phyloP scores from a whole-genome alignment of 345 rosid genomes.

The Lumnitzera littorea region DNA sequence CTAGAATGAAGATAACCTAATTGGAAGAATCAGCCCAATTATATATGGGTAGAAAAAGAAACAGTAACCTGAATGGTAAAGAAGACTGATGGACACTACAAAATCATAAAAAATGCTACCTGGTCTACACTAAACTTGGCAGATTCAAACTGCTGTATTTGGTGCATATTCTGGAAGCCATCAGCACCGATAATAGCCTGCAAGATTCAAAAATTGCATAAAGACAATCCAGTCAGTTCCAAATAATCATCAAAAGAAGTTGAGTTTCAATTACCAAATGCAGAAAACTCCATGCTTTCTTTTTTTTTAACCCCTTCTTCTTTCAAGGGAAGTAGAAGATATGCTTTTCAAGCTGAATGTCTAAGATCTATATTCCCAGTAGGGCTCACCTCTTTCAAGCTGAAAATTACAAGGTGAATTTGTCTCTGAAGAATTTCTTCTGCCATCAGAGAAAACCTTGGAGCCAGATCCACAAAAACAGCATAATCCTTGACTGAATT shows the following conservation, averaged over 20 bases:
- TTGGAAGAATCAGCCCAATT: slow-evolving; percentile 9
- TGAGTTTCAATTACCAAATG: not conserved
- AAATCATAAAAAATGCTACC: slow-evolving; percentile 27
- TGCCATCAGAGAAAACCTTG: slow-evolving; percentile 75
- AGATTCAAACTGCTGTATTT: slow-evolving; percentile 69
- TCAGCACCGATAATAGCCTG: slow-evolving; percentile 89
- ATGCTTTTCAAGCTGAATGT: not conserved
- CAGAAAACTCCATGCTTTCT: slow-evolving; percentile 2
- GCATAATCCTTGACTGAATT: slow-evolving; percentile 68
- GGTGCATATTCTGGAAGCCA: slow-evolving; percentile 93
- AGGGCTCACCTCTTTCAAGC: slow-evolving; percentile 60
- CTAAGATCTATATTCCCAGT: not conserved
- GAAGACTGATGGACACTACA: slow-evolving; percentile 3
- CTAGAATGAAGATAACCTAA: slow-evolving; percentile 83
- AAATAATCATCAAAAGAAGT: not conserved
- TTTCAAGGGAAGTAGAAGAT: not conserved
- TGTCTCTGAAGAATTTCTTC: slow-evolving; percentile 78
- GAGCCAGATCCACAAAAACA: slow-evolving; percentile 86
- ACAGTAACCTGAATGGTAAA: slow-evolving; percentile 1
- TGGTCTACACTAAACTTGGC: slow-evolving; percentile 86
- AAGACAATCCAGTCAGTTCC: not conserved
- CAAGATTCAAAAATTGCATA: slow-evolving; percentile 10
- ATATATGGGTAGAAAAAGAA: slow-evolving; percentile 6
- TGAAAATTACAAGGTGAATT: slow-evolving; percentile 59
- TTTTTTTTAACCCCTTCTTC: not conserved